Conservation (phyloP, 139 green algal genomes). For the Mesotaenium endlicherianum region DNA sequence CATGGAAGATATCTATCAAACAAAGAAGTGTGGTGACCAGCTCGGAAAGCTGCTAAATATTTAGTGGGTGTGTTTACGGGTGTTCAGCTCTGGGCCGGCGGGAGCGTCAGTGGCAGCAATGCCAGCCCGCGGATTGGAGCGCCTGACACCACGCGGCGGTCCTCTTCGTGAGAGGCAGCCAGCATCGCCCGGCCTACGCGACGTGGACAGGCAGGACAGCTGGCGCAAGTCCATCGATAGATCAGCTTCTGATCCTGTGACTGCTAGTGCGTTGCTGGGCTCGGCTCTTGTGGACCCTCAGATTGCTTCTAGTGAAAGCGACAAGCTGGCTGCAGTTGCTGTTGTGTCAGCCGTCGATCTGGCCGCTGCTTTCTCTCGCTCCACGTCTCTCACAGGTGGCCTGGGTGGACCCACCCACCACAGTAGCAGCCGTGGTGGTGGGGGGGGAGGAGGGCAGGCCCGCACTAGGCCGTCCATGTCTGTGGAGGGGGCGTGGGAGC, state of each 20-base stretch:
- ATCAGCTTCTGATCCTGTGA: background rate
- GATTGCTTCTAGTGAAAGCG: background rate
- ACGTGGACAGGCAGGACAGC: background rate
- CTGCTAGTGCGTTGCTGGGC: background rate
- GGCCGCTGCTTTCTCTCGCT: background rate
- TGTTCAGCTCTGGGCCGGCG: background rate
- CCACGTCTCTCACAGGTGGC: background rate
- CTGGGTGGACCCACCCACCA: too few relatives aligned
- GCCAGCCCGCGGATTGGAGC: background rate
- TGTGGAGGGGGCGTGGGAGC: too few relatives aligned
- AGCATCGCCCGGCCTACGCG: background rate
- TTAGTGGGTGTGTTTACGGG: background rate
- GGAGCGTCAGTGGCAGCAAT: background rate
- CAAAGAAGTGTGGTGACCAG: background rate
- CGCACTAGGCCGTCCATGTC: too few relatives aligned
- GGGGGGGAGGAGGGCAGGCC: too few relatives aligned
- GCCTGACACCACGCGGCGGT: background rate
- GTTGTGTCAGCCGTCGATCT: background rate
- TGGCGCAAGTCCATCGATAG: background rate
- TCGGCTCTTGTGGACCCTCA: background rate
- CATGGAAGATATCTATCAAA: background rate
- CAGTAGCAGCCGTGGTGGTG: too few relatives aligned
- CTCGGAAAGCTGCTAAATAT: background rate
- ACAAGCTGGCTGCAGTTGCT: too few relatives aligned
- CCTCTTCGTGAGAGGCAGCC: background rate